Base-by-base conservation (phyloP, 768 basidiomycete genomes). In the Calocybe cyanea region DNA sequence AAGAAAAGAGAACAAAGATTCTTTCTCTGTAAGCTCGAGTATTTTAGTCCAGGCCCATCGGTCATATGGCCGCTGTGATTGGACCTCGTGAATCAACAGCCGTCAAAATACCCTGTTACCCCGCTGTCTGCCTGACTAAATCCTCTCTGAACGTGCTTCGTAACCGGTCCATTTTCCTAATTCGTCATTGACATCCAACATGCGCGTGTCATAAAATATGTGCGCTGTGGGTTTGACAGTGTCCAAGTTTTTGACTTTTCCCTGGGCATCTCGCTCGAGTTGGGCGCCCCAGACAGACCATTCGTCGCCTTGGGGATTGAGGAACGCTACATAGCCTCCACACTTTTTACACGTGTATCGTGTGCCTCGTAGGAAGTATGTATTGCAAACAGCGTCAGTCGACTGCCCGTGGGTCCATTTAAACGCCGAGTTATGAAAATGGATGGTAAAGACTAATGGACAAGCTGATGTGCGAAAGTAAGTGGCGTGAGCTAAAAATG, bases 111-210 rank as follows among this genome's bases (percentile, higher is more conserved):
- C 25, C 25, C 25, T 5, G 25, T 8, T 42, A 34, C 7, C 28
- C 18, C 6, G 11, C 42, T 19, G n/a, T 32, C 30, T 32, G 32
- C 5, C 14, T 41, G 15, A 15, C 9, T 33, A 32, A 35, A 75
- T 42, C 46, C 59, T 65, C 38, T 54, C 51, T n/a, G 80, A 83
- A 30, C 61, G 57, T 11, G 59, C 64, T 50, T 76, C 72, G 57
- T 83, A 85, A 15, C 81, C 82, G 21, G 75, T 69, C 80, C 80
- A 84, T 54, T 84, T 85, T 23, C 66, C 68, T 54, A 85, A 48
- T 4, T 57, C 67, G 51, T 57, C 67, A 51, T 66, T 46, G 17
- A 83, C 61, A 43, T 82, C 77, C 51, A 83, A 50, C 66, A 82
- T 60, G n/a, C 77, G 68, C 21, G 82, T 83, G 9, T 63, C 77